A percentile compares a stretch with the other conserved stretches of the same genome.
phyloP scores from a whole-genome alignment of 2,329 filamentous ascomycete genomes.

The Trichoderma simmonsii region DNA sequence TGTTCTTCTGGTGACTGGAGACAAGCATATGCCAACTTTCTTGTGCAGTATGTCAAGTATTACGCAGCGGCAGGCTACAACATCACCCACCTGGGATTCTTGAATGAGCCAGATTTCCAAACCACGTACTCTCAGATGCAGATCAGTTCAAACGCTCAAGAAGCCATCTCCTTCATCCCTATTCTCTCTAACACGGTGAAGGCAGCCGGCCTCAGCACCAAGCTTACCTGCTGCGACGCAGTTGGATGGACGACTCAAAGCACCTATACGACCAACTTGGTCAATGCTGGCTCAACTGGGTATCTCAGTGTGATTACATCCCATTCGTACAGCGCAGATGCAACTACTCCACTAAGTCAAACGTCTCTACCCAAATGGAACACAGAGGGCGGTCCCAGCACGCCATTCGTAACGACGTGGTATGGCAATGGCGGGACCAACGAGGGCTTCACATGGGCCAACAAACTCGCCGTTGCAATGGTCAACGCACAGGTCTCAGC shows the following conservation, averaged over 20 bases:
- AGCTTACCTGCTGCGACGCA: constrained; percentile 9
- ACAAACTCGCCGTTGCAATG: constrained; percentile 6
- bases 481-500: constrained; percentile 3
- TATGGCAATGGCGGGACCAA: background rate
- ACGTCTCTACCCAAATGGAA: constrained; percentile 9
- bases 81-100: constrained; percentile 5
- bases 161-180: constrained; percentile 6
- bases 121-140: constrained; percentile 8
- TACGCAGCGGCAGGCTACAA: background rate
- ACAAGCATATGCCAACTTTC: constrained; percentile 8
- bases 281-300: constrained; percentile 1
- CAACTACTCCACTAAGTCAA: background rate
- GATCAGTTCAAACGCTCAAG: constrained; percentile 4
- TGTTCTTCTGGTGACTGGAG: constrained; percentile 11
- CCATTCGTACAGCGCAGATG: constrained; percentile 6
- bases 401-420: background rate
- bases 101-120: constrained; percentile 5
- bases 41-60: constrained; percentile 10
- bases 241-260: constrained; percentile 1
- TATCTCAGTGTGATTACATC: background rate
- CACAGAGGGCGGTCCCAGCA: constrained; percentile 1
- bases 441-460: constrained; percentile 9
- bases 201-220: background rate
- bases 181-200: constrained; percentile 3
- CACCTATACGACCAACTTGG: constrained; percentile 6